These are phyloP conservation scores for Coelastrella sp. DNA, from an alignment of 139 green algal species.

Conservation along the genomic window DNA sequence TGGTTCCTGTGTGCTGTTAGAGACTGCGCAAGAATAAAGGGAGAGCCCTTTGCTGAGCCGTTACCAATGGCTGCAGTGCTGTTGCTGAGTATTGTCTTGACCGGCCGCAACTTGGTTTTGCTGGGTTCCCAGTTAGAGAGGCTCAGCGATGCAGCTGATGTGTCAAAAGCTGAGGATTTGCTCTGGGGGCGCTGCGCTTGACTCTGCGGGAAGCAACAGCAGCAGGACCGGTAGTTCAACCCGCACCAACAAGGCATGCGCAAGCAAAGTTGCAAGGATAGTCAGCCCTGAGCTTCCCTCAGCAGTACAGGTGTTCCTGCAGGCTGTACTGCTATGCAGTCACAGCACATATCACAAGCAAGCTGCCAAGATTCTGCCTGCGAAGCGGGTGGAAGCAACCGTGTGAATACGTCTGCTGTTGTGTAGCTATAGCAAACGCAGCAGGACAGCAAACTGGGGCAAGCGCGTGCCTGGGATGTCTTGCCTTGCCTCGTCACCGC, in stretches of 20 bases:
- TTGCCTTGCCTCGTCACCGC: too few relatives aligned
- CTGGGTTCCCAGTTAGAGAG: background rate
- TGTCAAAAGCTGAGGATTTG: background rate
- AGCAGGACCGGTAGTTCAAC: background rate
- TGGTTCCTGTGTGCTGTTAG: background rate
- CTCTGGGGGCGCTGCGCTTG: background rate
- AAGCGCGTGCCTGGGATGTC: too few relatives aligned
- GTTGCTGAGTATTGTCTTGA: conserved; percentile 1
- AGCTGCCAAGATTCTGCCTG: too few relatives aligned
- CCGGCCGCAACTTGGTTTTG: background rate
- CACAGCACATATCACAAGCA: too few relatives aligned
- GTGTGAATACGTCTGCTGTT: too few relatives aligned
- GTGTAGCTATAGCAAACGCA: too few relatives aligned
- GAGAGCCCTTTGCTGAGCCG: background rate
- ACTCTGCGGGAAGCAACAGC: background rate
- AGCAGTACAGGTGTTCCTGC: too few relatives aligned
- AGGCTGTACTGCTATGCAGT: too few relatives aligned
- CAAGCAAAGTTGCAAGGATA: background rate
- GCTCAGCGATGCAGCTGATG: background rate
- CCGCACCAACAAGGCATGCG: background rate
- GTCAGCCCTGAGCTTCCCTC: too few relatives aligned
- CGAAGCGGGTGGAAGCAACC: too few relatives aligned
- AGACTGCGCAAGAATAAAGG: background rate
- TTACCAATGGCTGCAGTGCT: background rate
- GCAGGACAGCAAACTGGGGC: too few relatives aligned